Base-by-base conservation (phyloP, 768 basidiomycete species). In the Lactarius hatsudake region DNA sequence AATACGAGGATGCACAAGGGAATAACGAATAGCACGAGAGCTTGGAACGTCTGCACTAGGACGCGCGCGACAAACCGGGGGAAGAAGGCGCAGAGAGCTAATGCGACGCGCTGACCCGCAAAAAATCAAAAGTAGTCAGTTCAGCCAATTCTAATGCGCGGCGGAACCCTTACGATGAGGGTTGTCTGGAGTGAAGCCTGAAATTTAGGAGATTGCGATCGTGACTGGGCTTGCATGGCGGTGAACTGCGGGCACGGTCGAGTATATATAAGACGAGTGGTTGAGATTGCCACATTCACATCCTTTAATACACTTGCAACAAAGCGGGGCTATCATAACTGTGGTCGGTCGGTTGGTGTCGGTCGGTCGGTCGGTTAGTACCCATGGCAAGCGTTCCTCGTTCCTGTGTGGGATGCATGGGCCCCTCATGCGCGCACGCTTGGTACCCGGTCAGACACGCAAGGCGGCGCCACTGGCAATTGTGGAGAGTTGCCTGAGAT, bases 1-100 rank as follows among this genome's bases (percentile, higher is more conserved):
- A 59, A 53, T 6, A 20, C 58, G 20, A 67, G 32, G n/a, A 63
- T 3, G 26, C 48, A 67, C 28, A 67, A 12, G 6, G 66, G 62
- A 13, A 54, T 3, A 23, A 51, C 43, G 26, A 68, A 68, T n/a
- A 61, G 28, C 3, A 55, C 62, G 34, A 68, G n/a, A 10, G 43
- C 15, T 40, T 56, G 40, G 5, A 61, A 17, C 20, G 20, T 32
- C 1, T 26, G 28, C 43, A 60, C 3, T 15, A 61, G 26, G 59
- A 48, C n/a, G 36, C 9, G 43, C 20, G 40, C 59, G 58, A 48
- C 12, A 20, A 55, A 42, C 8, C 9, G 20, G 23, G 51, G 58
- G 20, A 26, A 63, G 32, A 6, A n/a, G 15, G 42, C 26, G 15
- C 53, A 55, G 32, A 55, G 5, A 32, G 15, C 15, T 7, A 67